Base-by-base conservation (phyloP, 108 stramenopile genomes). In the Skeletonema grethae region DNA sequence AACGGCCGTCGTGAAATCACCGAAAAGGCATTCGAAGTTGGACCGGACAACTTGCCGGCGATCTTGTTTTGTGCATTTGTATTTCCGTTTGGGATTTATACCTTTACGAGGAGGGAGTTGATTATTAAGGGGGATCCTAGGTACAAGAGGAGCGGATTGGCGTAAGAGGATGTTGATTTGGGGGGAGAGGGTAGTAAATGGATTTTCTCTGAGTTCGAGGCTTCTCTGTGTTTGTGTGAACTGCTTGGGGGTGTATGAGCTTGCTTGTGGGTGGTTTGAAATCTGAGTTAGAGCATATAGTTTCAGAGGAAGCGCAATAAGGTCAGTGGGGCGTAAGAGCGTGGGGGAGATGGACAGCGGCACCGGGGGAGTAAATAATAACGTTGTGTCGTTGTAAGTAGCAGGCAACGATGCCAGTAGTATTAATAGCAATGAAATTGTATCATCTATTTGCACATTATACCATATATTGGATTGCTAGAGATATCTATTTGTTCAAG, bases 1-100 rank as follows among this genome's bases (percentile, higher is more conserved):
- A 92, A 90, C 60, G 93, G 93, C 35, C 79, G 76, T 12, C 86
- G 93, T 68, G 93, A 95, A 87, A 89, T 88, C 70, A 91, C 89
- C 35, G 89, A 95, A 50, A 72, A 83, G 74, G 61, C 76, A 2
- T 94, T 90, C 38, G 61, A 77, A 31, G 77, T 85, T 3, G 61
- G 53, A 10, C 61, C 68, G 7, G 66, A 67, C 1, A 85, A 77
- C 65, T 48, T 82, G 9, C 72, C 75, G 6, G 55, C 72, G 15
- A 57, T 91, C n/a, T 38, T 91, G 11, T 35, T 87, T 13, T 82
- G 69, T 39, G 77, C 10, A 69, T 88, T 88, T 29, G 72, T 73
- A 5, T 35, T 89, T 45, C 90, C 93, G 6, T 86, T 61, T 46
- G 80, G 83, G 18, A 28, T 87, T 32, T 95, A 95, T 80, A 24